Percentiles rank a stretch among this genome's conserved stretches.
Conservation (phyloP, 495 filamentous ascomycete genomes). For the Tetracladium setigerum region DNA sequence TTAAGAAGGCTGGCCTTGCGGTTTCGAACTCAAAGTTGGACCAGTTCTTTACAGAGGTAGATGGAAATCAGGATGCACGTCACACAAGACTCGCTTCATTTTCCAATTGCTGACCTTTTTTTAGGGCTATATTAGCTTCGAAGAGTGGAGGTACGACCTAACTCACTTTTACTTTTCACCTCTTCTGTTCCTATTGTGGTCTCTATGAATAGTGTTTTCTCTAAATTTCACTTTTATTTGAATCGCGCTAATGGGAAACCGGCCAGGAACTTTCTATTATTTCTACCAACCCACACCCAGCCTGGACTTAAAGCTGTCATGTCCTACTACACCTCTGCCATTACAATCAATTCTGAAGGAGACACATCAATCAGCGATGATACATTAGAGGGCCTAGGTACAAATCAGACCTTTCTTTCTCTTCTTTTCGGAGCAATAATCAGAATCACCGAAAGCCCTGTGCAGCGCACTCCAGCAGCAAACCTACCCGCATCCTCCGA, state of each 20-base stretch:
- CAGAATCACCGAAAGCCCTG: constrained; percentile 36
- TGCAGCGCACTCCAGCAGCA: too few species aligned
- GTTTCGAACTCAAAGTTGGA: constrained; percentile 73
- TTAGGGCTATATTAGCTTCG: constrained; percentile 66
- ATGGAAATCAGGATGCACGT: constrained; percentile 71
- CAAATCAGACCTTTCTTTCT: constrained; percentile 65
- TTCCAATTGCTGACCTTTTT: neutral
- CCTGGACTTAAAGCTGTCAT: constrained; percentile 71
- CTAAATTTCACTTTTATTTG: neutral
- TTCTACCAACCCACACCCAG: constrained; percentile 66
- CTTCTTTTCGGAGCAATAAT: constrained; percentile 72
- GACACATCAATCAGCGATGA: constrained; percentile 90
- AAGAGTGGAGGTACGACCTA: constrained; percentile 84
- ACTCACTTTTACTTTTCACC: neutral
- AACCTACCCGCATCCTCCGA: too few species aligned
- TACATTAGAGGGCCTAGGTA: constrained; percentile 90
- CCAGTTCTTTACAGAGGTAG: constrained; percentile 81
- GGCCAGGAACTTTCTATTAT: constrained; percentile 83
- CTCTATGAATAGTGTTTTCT: neutral
- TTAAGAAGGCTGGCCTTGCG: constrained; percentile 66
- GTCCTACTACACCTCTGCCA: constrained; percentile 85
- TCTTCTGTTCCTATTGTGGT: neutral
- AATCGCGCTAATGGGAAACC: neutral
- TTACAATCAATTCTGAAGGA: constrained; percentile 87
- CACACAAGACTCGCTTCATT: constrained; percentile 10